These are phyloP conservation scores for Citrus trifoliata DNA, from an alignment of 345 rosid species.

Conservation along the genomic window DNA sequence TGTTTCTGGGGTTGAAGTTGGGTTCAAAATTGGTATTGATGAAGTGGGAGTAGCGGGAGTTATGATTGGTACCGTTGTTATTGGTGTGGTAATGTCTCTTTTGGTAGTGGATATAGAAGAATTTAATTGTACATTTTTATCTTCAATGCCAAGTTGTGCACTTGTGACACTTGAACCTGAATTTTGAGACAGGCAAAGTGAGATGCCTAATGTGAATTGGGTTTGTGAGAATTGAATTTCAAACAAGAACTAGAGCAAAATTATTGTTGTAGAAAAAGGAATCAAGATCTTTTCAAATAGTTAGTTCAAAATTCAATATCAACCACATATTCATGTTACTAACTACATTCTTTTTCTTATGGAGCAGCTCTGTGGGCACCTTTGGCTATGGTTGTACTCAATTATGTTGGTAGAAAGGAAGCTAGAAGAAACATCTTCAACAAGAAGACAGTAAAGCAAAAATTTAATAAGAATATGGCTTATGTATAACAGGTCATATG, in stretches of 20 bases:
- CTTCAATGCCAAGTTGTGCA: neutral
- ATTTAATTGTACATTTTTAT: neutral
- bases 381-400: neutral
- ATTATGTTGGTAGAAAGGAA: neutral
- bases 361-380: neutral
- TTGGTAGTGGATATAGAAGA: constrained; percentile 11
- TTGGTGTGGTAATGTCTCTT: constrained; percentile 61
- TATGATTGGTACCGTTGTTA: constrained; percentile 52
- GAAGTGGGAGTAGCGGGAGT: constrained; percentile 33
- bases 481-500: constrained; percentile 6
- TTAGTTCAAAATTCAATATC: neutral
- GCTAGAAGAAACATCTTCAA: neutral
- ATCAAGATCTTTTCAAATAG: neutral
- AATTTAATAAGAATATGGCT: neutral
- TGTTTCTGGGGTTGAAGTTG: constrained; percentile 48
- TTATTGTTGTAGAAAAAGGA: too few relatives aligned
- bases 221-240: neutral
- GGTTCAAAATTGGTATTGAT: constrained; percentile 35
- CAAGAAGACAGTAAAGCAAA: constrained; percentile 4
- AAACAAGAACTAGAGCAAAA: neutral
- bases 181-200: neutral
- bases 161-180: constrained; percentile 29
- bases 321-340: neutral
- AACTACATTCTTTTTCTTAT: neutral
- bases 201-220: neutral